A percentile compares a stretch with the other conserved stretches of the same genome.
These are phyloP conservation scores for Lagenidium sp. DNA, from an alignment of 352 stramenopile genomes.

Conservation along the genomic window DNA sequence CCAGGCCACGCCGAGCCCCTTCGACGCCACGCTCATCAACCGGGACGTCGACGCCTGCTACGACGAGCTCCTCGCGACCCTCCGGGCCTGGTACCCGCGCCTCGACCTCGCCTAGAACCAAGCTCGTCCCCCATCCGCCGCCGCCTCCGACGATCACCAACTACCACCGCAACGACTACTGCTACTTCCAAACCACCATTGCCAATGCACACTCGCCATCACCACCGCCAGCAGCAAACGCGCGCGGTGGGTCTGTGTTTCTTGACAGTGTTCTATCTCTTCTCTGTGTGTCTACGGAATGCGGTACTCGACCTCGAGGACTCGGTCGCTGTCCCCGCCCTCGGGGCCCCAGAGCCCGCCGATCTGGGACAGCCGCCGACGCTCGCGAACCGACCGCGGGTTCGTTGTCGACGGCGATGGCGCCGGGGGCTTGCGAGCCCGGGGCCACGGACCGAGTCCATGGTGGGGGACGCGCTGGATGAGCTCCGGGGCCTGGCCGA, in stretches of 20 bases:
- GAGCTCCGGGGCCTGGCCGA: too few species aligned
- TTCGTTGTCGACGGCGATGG: too few species aligned
- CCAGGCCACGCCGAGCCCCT: conserved; percentile 66
- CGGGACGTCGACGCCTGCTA: conserved; percentile 82
- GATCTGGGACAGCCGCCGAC: background rate
- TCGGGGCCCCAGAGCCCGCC: conserved; percentile 3
- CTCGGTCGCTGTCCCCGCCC: conserved; percentile 9
- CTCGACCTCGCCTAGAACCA: conserved; percentile 33
- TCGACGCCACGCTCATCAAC: conserved; percentile 89
- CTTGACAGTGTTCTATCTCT: background rate
- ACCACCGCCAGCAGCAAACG: too few species aligned
- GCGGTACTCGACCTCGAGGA: conserved; percentile 38
- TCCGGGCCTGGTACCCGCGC: conserved; percentile 72
- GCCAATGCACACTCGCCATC: too few species aligned
- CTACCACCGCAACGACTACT: background rate
- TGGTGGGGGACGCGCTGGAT: too few species aligned
- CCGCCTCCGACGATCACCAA: background rate
- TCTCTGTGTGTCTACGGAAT: conserved; percentile 7
- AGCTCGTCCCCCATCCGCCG: too few species aligned
- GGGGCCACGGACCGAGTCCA: too few species aligned
- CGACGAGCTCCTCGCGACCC: conserved; percentile 42
- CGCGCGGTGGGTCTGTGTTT: too few species aligned
- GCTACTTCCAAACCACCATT: too few species aligned
- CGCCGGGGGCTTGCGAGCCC: too few species aligned
- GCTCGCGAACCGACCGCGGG: too few species aligned